These are phyloP conservation scores for Candida michaelii DNA, from an alignment of 805 yeast genomes.

Conservation along the genomic window DNA sequence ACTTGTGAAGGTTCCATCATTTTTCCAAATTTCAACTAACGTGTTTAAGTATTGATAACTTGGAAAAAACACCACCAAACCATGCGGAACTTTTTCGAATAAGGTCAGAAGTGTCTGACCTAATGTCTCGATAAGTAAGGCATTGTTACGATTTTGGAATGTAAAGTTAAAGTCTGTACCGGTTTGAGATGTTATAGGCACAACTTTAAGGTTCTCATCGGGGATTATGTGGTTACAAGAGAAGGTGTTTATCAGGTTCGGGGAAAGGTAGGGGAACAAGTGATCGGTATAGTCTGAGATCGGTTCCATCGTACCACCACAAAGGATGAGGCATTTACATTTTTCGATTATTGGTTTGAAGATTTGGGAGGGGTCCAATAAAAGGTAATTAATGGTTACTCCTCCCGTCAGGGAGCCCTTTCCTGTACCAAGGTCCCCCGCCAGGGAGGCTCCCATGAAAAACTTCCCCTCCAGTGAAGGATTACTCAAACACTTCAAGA, in stretches of 20 bases:
- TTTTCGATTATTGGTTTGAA: constrained; percentile 66
- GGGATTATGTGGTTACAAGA: constrained; percentile 88
- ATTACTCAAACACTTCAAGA: constrained; percentile 63
- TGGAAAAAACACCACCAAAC: constrained; percentile 81
- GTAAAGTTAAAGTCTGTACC: constrained; percentile 57
- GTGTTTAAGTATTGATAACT: constrained; percentile 70
- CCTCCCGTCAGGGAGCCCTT: constrained; percentile 16
- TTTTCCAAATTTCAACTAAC: constrained; percentile 56
- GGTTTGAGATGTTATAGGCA: constrained; percentile 40
- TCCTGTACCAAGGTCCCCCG: too few relatives aligned
- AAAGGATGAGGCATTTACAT: constrained; percentile 69
- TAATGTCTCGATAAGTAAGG: constrained; percentile 44
- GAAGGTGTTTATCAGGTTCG: constrained; percentile 48
- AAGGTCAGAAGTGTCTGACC: constrained; percentile 51
- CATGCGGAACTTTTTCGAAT: constrained; percentile 55
- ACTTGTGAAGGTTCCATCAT: constrained; percentile 24
- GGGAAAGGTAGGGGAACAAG: constrained; percentile 56
- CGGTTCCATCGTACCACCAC: constrained; percentile 98
- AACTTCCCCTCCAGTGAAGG: constrained; percentile 80
- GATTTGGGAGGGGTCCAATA: constrained; percentile 74
- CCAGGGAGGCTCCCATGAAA: constrained; percentile 57
- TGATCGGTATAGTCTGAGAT: constrained; percentile 64
- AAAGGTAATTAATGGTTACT: constrained; percentile 58
- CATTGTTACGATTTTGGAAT: constrained; percentile 57
- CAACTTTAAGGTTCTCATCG: constrained; percentile 59